Evolutionary conservation across 2,329 filamentous ascomycete genomes (phyloP).

Genomic region (Neonectria magnoliae): DNA sequence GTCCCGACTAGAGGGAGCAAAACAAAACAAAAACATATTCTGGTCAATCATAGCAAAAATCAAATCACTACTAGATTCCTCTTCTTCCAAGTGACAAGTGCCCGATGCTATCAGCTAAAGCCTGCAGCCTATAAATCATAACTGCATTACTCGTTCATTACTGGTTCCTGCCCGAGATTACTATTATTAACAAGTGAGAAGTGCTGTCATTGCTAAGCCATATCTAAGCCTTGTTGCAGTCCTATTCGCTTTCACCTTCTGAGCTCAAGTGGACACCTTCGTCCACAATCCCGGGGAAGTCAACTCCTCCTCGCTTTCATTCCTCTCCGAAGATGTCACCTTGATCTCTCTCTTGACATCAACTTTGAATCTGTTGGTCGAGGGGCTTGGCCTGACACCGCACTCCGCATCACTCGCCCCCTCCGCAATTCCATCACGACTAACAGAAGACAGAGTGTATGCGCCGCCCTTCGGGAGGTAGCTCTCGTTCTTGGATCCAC

Average conservation of each 20-base stretch:
- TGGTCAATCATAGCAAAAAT: not conserved
- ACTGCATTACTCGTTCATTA: not conserved
- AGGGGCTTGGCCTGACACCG: not conserved
- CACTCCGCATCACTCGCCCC: not conserved
- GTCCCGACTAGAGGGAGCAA: too few species aligned
- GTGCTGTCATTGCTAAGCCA: not conserved
- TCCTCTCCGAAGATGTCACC: slow-evolving; percentile 16
- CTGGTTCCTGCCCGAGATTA: not conserved
- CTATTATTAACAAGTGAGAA: not conserved
- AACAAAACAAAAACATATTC: too few species aligned
- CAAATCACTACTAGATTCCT: not conserved
- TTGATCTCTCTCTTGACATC: slow-evolving; percentile 29
- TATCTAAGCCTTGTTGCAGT: too few species aligned
- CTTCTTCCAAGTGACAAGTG: not conserved
- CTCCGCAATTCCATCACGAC: slow-evolving; percentile 1
- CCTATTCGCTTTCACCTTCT: not conserved
- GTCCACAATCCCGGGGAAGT: slow-evolving; percentile 17
- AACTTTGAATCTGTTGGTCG: not conserved
- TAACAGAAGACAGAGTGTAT: slow-evolving; percentile 28
- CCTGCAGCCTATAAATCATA: too few species aligned
- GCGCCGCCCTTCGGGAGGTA: slow-evolving; percentile 17
- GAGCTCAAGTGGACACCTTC: not conserved
- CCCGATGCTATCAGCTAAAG: not conserved
- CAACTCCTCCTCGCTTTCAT: slow-evolving; percentile 33
- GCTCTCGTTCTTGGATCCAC: slow-evolving; percentile 33